phyloP scores from a whole-genome alignment of 2,329 filamentous ascomycete species.

The Byssochlamys sp. region DNA sequence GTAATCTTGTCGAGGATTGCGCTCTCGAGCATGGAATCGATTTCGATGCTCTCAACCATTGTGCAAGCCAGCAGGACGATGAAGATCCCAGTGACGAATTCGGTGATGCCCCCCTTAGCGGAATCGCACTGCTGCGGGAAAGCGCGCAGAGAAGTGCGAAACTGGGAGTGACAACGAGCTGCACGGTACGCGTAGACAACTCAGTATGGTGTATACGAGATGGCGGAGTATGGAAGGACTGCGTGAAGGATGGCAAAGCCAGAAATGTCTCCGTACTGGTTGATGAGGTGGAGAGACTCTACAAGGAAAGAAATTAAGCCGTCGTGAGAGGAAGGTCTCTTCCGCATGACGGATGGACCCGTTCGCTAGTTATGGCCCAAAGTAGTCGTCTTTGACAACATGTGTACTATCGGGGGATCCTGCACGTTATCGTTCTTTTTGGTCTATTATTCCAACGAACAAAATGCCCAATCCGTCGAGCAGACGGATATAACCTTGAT shows the following conservation, averaged over 20 bases:
- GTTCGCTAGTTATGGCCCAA: not conserved
- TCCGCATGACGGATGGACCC: not conserved
- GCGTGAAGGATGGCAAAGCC: slow-evolving; percentile 53
- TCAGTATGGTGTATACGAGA: slow-evolving; percentile 79
- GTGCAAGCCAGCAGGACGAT: slow-evolving; percentile 67
- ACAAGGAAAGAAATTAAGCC: slow-evolving; percentile 28
- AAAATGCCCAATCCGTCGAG: not conserved
- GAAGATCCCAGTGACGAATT: slow-evolving; percentile 44
- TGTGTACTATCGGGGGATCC: not conserved
- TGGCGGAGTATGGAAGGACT: slow-evolving; percentile 67
- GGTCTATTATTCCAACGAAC: not conserved
- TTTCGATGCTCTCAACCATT: slow-evolving; percentile 70
- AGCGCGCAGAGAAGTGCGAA: slow-evolving; percentile 45
- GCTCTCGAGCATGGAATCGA: slow-evolving; percentile 84
- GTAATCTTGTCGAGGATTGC: slow-evolving; percentile 72
- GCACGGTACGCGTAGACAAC: slow-evolving; percentile 68
- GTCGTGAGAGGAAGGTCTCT: not conserved
- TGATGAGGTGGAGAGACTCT: slow-evolving; percentile 64
- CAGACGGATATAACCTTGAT: not conserved
- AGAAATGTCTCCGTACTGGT: slow-evolving; percentile 54
- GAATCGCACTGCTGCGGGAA: slow-evolving; percentile 34
- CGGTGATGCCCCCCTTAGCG: slow-evolving; percentile 51
- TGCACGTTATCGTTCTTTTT: not conserved
- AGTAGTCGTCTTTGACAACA: not conserved
- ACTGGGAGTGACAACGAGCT: slow-evolving; percentile 61